Conservation (phyloP, 2,329 filamentous ascomycete species). For the Podosphaera xanthii region DNA sequence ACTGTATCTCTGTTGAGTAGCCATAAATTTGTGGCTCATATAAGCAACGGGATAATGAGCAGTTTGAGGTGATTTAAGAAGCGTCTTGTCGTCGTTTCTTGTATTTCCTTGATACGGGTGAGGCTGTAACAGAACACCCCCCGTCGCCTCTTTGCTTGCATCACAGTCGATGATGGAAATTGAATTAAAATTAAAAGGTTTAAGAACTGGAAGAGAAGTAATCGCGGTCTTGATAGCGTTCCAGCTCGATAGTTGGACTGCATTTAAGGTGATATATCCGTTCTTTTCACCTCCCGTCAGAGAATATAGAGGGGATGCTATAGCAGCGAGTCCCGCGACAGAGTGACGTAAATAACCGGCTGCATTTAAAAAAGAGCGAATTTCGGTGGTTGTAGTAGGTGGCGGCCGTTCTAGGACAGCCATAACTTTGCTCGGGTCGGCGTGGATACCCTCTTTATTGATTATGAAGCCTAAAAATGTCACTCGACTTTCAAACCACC, state of each 20-base stretch:
- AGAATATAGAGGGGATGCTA: not conserved
- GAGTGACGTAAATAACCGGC: not conserved
- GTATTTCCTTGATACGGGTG: not conserved
- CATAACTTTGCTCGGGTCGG: not conserved
- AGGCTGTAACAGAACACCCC: not conserved
- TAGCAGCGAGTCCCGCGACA: not conserved
- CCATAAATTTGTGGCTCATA: not conserved
- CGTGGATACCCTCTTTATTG: not conserved
- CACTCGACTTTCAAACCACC: not conserved
- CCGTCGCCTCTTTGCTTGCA: not conserved
- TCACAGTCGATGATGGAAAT: not conserved
- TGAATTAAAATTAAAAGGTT: not conserved
- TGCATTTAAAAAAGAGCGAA: not conserved
- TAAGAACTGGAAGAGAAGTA: not conserved
- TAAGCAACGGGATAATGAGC: not conserved
- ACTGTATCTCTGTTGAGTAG: not conserved
- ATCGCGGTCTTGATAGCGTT: not conserved
- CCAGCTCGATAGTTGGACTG: not conserved
- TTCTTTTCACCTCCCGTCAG: not conserved
- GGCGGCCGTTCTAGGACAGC: not conserved
- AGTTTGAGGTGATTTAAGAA: not conserved
- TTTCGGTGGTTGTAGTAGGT: not conserved
- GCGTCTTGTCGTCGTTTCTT: not conserved
- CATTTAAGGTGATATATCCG: not conserved
- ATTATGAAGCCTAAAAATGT: not conserved